A percentile compares a stretch with the other conserved stretches of the same genome.
These are phyloP conservation scores for Raddia distichophylla DNA, from an alignment of 176 grass and related monocot species.

Conservation along the genomic window DNA sequence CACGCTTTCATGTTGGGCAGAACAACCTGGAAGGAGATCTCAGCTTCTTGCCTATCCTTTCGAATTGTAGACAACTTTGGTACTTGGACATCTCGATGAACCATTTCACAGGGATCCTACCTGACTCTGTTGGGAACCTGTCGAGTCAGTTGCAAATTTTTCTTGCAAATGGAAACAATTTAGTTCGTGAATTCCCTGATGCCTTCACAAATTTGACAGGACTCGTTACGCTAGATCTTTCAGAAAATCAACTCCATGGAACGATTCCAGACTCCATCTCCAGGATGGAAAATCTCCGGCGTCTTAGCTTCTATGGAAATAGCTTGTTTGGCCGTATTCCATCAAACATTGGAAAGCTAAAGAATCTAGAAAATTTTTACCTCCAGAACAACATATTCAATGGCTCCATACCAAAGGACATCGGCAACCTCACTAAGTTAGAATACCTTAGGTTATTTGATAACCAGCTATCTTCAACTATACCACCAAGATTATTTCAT, in stretches of 20 bases:
- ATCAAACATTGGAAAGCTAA: not conserved
- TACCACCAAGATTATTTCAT: slow-evolving; percentile 6
- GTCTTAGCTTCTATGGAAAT: not conserved
- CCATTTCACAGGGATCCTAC: not conserved
- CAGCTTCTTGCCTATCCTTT: slow-evolving; percentile 9
- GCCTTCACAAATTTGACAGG: slow-evolving; percentile 18
- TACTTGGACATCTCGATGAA: not conserved
- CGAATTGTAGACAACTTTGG: slow-evolving; percentile 1
- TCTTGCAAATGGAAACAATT: not conserved
- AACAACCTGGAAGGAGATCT: not conserved
- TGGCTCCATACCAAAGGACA: slow-evolving; percentile 15
- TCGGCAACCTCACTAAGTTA: not conserved
- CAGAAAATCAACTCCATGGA: not conserved
- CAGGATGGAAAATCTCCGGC: not conserved
- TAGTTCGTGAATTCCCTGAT: slow-evolving; percentile 4
- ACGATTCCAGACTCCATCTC: slow-evolving; percentile 12
- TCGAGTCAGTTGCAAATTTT: not conserved
- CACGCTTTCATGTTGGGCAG: too few relatives aligned
- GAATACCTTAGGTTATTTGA: not conserved
- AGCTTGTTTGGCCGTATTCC: not conserved
- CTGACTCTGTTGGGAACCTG: not conserved
- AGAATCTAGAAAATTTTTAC: not conserved
- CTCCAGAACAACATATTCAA: not conserved
- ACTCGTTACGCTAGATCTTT: not conserved
- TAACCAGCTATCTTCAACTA: not conserved